Conservation (phyloP, 345 rosid species). For the Lepidium didymum region DNA sequence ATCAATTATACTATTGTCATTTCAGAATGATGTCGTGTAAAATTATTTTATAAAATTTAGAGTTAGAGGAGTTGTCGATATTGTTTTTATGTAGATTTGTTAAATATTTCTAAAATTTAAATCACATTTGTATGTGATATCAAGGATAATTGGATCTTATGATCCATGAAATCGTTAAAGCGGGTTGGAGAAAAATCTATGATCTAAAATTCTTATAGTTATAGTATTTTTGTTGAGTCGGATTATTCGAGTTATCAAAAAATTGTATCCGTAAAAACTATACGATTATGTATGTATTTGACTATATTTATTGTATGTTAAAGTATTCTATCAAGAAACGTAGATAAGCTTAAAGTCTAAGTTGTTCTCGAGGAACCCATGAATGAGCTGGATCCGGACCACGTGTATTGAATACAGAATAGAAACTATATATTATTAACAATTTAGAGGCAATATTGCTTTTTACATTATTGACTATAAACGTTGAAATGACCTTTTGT, state of each 20-base stretch:
- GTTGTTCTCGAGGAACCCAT: not conserved
- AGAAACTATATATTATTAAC: not conserved
- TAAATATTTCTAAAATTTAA: too few relatives aligned
- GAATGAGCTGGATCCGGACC: constrained; percentile 25
- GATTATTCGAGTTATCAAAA: too few relatives aligned
- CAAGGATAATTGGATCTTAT: too few relatives aligned
- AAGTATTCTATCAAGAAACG: not conserved
- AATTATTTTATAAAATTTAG: too few relatives aligned
- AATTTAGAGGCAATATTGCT: not conserved
- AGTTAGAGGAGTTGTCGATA: too few relatives aligned
- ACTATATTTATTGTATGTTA: constrained; percentile 5
- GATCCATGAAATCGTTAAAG: too few relatives aligned
- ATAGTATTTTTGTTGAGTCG: too few relatives aligned
- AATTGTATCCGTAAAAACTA: not conserved
- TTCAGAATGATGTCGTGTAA: too few relatives aligned
- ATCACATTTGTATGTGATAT: too few relatives aligned
- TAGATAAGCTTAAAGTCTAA: not conserved
- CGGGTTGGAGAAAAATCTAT: too few relatives aligned
- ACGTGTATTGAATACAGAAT: constrained; percentile 5
- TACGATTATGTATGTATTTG: not conserved
- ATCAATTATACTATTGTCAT: not conserved
- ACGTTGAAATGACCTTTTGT: constrained; percentile 1
- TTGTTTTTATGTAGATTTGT: too few relatives aligned
- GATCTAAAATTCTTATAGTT: too few relatives aligned
- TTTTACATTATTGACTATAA: constrained; percentile 6